phyloP scores from a whole-genome alignment of 2,329 filamentous ascomycete genomes.

The Beauveria bassiana region DNA sequence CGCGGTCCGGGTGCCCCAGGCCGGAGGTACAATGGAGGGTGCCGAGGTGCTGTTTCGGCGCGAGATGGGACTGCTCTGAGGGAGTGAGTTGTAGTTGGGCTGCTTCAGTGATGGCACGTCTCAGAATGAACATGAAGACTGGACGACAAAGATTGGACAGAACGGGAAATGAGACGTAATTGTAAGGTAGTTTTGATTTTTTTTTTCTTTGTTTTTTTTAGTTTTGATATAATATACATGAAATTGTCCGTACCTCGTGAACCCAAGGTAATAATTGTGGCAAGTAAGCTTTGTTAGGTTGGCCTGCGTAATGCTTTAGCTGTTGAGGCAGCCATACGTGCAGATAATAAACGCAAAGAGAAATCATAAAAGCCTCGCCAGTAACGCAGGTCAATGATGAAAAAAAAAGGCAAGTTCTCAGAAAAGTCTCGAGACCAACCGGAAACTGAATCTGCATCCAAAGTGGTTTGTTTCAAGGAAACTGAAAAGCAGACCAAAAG shows the following conservation, averaged over 20 bases:
- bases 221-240: not conserved
- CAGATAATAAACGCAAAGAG: not conserved
- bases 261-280: not conserved
- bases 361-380: not conserved
- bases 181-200: not conserved
- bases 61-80: not conserved
- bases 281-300: not conserved
- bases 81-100: too few relatives aligned
- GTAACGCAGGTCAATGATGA: not conserved
- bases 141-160: not conserved
- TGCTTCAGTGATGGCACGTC: not conserved
- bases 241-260: too few relatives aligned
- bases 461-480: not conserved
- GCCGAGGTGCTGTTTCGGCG: constrained; percentile 17
- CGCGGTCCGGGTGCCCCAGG: constrained; percentile 35
- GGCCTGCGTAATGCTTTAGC: not conserved
- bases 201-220: not conserved
- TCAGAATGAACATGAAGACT: not conserved
- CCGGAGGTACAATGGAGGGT: constrained; percentile 28
- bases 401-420: not conserved
- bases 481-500: not conserved
- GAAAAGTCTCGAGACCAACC: not conserved
- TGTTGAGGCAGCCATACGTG: not conserved
- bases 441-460: too few relatives aligned
- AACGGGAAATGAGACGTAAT: not conserved